Percentiles rank a stretch among this genome's conserved stretches.
phyloP scores from a whole-genome alignment of 2,329 filamentous ascomycete genomes.

The Uncinocarpus reesii region DNA sequence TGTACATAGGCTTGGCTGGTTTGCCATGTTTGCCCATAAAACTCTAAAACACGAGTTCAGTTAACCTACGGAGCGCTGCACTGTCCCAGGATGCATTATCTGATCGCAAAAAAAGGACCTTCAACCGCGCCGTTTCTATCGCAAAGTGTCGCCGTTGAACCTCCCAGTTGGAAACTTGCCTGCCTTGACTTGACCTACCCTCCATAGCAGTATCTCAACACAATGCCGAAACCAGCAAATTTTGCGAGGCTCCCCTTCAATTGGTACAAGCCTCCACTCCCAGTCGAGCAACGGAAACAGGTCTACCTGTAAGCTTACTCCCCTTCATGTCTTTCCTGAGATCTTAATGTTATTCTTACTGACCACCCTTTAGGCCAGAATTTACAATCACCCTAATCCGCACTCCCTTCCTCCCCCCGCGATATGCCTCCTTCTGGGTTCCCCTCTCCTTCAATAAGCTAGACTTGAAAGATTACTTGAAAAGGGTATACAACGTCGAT shows the following conservation, averaged over 20 bases:
- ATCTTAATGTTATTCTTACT: too few relatives aligned
- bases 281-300: constrained; percentile 28
- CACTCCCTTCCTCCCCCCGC: constrained; percentile 60
- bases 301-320: constrained; percentile 37
- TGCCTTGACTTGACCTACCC: too few relatives aligned
- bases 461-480: constrained; percentile 90
- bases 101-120: too few relatives aligned
- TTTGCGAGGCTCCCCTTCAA: constrained; percentile 7
- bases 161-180: too few relatives aligned
- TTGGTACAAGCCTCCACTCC: constrained; percentile 12
- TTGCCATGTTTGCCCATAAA: too few relatives aligned
- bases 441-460: constrained; percentile 92
- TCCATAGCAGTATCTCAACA: background rate
- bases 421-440: constrained; percentile 80
- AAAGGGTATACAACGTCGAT: constrained; percentile 69
- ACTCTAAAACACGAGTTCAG: too few relatives aligned
- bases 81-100: too few relatives aligned
- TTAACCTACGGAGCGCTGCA: too few relatives aligned
- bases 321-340: too few relatives aligned
- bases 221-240: background rate
- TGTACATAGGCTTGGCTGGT: too few relatives aligned
- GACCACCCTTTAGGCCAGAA: constrained; percentile 53
- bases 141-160: too few relatives aligned
- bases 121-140: too few relatives aligned
- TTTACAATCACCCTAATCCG: constrained; percentile 71